These are phyloP conservation scores for Kappamyces sp. DNA, from an alignment of 192 early-diverging fungal genomes.

Conservation along the genomic window DNA sequence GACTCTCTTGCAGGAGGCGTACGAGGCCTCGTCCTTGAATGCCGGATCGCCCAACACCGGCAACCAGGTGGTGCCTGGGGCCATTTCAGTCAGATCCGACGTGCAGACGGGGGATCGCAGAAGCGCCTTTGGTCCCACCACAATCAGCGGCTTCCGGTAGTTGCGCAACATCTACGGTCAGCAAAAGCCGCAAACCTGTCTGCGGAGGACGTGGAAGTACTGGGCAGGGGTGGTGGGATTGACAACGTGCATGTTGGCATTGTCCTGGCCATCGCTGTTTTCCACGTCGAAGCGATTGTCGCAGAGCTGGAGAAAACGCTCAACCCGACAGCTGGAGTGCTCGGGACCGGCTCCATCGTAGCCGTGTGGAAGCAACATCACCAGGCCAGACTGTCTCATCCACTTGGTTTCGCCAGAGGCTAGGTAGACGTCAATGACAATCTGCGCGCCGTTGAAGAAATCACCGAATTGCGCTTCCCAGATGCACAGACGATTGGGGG, in stretches of 20 bases:
- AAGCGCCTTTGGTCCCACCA: constrained; percentile 54
- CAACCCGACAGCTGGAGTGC: constrained; percentile 85
- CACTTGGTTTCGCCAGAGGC: constrained; percentile 88
- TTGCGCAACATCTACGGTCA: constrained; percentile 62
- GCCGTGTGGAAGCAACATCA: constrained; percentile 91
- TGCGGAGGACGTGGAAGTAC: constrained; percentile 91
- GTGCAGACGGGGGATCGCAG: constrained; percentile 51
- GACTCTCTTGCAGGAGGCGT: constrained; percentile 52
- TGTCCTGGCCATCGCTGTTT: constrained; percentile 39
- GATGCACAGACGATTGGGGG: constrained; percentile 85
- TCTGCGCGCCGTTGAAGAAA: constrained; percentile 95
- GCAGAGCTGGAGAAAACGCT: constrained; percentile 86
- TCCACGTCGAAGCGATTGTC: constrained; percentile 67
- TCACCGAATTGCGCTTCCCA: constrained; percentile 99
- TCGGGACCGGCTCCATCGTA: constrained; percentile 96
- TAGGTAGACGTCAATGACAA: constrained; percentile 89
- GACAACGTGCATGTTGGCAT: constrained; percentile 91
- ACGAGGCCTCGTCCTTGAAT: constrained; percentile 23
- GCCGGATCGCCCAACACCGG: constrained; percentile 68
- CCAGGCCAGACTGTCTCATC: constrained; percentile 85
- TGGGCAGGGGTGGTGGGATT: constrained; percentile 89
- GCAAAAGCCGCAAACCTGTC: constrained; percentile 51
- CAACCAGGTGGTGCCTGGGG: constrained; percentile 74
- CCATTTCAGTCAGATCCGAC: constrained; percentile 77
- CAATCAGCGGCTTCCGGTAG: constrained; percentile 92